Percentiles rank a stretch among this genome's conserved stretches.
Evolutionary conservation across 1,284 basidiomycete species (phyloP).

Genomic region (Meira nashicola): DNA sequence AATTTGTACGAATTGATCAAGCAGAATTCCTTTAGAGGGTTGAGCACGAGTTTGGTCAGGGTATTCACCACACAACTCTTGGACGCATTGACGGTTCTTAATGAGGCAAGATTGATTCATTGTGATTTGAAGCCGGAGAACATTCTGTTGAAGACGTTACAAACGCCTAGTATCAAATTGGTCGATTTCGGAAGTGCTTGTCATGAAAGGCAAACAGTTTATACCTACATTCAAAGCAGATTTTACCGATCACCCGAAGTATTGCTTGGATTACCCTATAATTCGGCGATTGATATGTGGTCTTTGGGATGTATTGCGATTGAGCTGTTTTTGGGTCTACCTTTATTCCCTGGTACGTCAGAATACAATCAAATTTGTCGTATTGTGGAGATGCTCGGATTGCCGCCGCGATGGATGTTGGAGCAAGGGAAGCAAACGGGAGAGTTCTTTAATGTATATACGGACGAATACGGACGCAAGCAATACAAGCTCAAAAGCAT

Average conservation of each 20-base stretch:
- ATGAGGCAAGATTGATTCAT: constrained; percentile 91
- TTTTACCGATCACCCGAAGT: constrained; percentile 99
- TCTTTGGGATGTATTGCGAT: constrained; percentile 92
- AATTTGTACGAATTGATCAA: constrained; percentile 99
- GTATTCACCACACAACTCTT: constrained; percentile 94
- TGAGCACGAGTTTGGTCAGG: constrained; percentile 92
- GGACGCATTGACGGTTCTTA: constrained; percentile 84
- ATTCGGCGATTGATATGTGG: constrained; percentile 92
- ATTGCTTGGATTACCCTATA: constrained; percentile 88
- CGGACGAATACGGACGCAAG: constrained; percentile 79
- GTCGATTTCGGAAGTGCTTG: constrained; percentile 99
- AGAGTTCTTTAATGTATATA: constrained; percentile 82
- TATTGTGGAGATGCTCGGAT: constrained; percentile 95
- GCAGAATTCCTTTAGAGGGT: constrained; percentile 97
- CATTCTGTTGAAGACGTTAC: constrained; percentile 58
- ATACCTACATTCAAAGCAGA: constrained; percentile 97
- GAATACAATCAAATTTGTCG: constrained; percentile 97
- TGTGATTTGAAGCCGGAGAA: constrained; percentile 81
- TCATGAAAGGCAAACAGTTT: constrained; percentile 96
- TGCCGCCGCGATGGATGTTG: constrained; percentile 87
- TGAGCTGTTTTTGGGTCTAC: constrained; percentile 91
- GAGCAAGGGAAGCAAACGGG: constrained; percentile 90
- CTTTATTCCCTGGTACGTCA: constrained; percentile 94
- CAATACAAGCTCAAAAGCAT: constrained; percentile 82
- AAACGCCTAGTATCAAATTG: constrained; percentile 97